Conservation (phyloP, 257 asterid species). For the Verbascum thapsus region DNA sequence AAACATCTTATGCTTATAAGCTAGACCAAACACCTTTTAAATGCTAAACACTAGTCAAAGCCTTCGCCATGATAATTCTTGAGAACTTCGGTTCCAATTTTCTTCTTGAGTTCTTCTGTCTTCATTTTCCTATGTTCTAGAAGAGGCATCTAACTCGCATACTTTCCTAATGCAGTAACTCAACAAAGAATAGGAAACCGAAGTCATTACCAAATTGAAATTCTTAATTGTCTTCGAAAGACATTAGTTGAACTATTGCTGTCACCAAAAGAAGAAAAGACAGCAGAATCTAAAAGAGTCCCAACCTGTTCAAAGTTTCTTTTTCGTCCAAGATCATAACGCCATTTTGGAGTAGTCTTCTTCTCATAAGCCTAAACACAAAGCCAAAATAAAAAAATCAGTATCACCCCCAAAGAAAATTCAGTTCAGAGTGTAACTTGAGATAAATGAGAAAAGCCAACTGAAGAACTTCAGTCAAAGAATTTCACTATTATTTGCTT, state of each 20-base stretch:
- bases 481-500: background rate
- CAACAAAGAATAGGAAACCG: background rate
- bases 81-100: background rate
- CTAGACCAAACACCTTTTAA: no score
- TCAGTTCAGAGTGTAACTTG: conserved; percentile 10
- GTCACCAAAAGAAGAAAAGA: conserved; percentile 2
- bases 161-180: conserved; percentile 1
- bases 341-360: conserved; percentile 87
- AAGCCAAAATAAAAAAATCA: conserved; percentile 29
- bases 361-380: conserved; percentile 87
- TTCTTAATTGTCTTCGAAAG: background rate
- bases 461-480: conserved; percentile 20
- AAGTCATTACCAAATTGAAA: conserved; percentile 12
- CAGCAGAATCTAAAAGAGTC: conserved; percentile 22
- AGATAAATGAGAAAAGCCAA: background rate
- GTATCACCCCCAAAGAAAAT: conserved; percentile 11
- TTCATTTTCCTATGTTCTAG: conserved; percentile 5
- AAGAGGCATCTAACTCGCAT: conserved; percentile 1
- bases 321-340: conserved; percentile 91
- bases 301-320: conserved; percentile 86
- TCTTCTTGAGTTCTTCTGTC: background rate
- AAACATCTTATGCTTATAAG: no score
- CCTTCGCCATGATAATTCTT: background rate
- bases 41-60: background rate
- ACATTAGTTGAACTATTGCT: conserved; percentile 17